Percentiles rank a stretch among this genome's conserved stretches.
Evolutionary conservation across 768 basidiomycete species (phyloP).

Genomic region (Boletus rubescentipes): DNA sequence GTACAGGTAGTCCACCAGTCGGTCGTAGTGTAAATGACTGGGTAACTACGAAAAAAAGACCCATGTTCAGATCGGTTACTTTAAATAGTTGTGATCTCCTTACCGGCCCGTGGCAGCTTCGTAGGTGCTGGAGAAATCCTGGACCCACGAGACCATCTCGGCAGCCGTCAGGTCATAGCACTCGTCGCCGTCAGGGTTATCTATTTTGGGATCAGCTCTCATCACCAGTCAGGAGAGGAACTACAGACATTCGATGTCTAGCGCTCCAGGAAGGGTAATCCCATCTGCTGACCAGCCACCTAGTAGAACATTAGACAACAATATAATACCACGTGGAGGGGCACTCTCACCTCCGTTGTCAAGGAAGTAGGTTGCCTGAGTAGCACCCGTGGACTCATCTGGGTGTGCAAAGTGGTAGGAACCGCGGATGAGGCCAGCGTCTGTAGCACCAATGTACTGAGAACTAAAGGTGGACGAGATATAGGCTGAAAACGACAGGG

Average conservation of each 20-base stretch:
- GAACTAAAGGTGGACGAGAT: conserved; percentile 35
- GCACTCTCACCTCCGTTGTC: conserved; percentile 46
- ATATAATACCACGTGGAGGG: background rate
- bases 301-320: conserved; percentile 11
- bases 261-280: conserved; percentile 60
- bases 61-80: background rate
- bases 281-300: conserved; percentile 57
- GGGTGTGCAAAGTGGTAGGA: conserved; percentile 63
- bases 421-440: conserved; percentile 57
- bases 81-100: background rate
- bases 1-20: conserved; percentile 72
- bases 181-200: conserved; percentile 48
- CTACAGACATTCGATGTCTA: conserved; percentile 60
- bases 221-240: background rate
- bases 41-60: conserved; percentile 34
- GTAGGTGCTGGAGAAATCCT: conserved; percentile 62
- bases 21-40: conserved; percentile 62
- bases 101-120: conserved; percentile 47
- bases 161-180: conserved; percentile 56
- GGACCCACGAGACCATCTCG: conserved; percentile 63
- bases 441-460: conserved; percentile 57
- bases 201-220: conserved; percentile 28
- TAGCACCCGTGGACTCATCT: conserved; percentile 49
- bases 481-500: conserved; percentile 16
- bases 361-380: conserved; percentile 60